Percentiles rank a stretch among this genome's conserved stretches.
These are phyloP conservation scores for Aspergillus aculeatinus DNA, from an alignment of 2,329 filamentous ascomycete genomes.

Conservation along the genomic window DNA sequence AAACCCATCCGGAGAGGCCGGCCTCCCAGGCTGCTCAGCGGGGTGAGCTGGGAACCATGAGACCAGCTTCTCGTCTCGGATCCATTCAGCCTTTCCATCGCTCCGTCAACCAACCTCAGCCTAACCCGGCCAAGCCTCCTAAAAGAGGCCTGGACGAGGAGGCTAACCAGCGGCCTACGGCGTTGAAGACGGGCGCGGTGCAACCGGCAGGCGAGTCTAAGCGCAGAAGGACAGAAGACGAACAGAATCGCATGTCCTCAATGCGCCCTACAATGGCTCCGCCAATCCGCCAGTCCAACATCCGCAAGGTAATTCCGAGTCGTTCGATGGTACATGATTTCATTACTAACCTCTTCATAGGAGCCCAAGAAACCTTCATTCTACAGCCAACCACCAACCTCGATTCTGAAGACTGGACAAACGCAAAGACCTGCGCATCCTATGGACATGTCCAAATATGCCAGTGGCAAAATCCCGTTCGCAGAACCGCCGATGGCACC, in stretches of 20 bases:
- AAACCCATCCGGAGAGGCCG: constrained; percentile 35
- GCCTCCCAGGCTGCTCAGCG: constrained; percentile 36
- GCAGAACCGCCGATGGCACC: constrained; percentile 62
- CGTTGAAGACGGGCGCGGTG: constrained; percentile 45
- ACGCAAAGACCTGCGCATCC: constrained; percentile 66
- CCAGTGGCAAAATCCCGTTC: constrained; percentile 86
- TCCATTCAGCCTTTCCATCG: constrained; percentile 58
- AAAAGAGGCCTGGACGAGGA: constrained; percentile 72
- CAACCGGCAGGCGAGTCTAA: constrained; percentile 72
- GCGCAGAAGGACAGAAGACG: constrained; percentile 73
- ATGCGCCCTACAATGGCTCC: constrained; percentile 73
- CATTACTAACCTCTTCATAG: constrained; percentile 14
- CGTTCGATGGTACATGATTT: not conserved
- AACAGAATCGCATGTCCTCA: constrained; percentile 59
- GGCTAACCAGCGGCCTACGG: constrained; percentile 49
- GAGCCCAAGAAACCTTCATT: constrained; percentile 42
- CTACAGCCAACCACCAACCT: constrained; percentile 37
- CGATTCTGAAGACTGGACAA: constrained; percentile 46
- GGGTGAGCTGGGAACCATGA: constrained; percentile 50
- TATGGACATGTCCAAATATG: constrained; percentile 81
- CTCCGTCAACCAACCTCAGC: constrained; percentile 61
- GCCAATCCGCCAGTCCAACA: constrained; percentile 77
- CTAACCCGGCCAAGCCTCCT: constrained; percentile 67
- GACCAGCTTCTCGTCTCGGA: constrained; percentile 51
- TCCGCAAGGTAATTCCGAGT: constrained; percentile 52